Evolutionary conservation across 176 grass and related monocot genomes (phyloP).

Genomic region (Musa schizocarpa): DNA sequence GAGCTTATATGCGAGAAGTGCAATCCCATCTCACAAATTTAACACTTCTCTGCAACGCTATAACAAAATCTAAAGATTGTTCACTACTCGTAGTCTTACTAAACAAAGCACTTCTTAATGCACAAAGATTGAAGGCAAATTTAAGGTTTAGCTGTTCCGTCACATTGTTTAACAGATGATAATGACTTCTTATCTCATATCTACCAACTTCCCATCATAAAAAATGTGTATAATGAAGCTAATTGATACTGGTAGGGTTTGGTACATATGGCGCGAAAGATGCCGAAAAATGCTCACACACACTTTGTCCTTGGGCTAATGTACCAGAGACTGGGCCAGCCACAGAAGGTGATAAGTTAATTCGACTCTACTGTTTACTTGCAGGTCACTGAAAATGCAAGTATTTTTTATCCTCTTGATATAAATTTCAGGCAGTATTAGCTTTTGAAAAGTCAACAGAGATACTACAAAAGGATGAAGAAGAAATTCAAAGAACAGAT

Average conservation of each 20-base stretch:
- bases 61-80: background rate
- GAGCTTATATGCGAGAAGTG: no score
- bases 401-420: slow-evolving; percentile 21
- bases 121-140: background rate
- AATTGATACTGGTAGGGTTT: slow-evolving; percentile 51
- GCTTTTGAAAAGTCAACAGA: slow-evolving; percentile 89
- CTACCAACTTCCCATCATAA: background rate
- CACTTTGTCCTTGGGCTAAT: slow-evolving; percentile 96
- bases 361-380: slow-evolving; percentile 11
- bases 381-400: slow-evolving; percentile 15
- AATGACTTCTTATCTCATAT: background rate
- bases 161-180: background rate
- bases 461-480: slow-evolving; percentile 87
- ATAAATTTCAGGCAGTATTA: slow-evolving; percentile 51
- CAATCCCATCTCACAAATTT: no score
- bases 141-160: no score
- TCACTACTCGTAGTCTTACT: background rate
- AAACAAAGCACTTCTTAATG: background rate
- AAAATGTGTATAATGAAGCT: background rate
- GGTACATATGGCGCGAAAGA: slow-evolving; percentile 77
- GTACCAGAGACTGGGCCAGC: slow-evolving; percentile 98
- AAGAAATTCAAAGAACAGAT: slow-evolving; percentile 73
- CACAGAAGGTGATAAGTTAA: slow-evolving; percentile 63
- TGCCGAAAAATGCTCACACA: slow-evolving; percentile 88
- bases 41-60: background rate